Evolutionary conservation across 805 yeast genomes (phyloP).

Genomic region (Lipomyces mesembrius): DNA sequence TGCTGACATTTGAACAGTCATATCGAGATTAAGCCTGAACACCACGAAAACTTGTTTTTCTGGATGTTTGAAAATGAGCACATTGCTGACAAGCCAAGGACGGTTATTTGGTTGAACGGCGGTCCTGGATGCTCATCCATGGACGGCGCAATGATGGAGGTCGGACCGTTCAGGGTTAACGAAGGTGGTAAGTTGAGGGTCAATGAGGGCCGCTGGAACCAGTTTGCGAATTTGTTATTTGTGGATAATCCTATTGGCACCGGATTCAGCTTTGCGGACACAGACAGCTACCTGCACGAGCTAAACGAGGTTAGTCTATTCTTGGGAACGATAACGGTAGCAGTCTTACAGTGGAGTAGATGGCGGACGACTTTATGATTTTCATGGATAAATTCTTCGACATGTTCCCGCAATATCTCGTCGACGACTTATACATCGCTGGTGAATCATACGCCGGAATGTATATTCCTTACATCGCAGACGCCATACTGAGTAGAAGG

Average conservation of each 20-base stretch:
- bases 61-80: constrained; percentile 63
- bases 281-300: constrained; percentile 48
- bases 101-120: constrained; percentile 86
- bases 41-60: constrained; percentile 68
- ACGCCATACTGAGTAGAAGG: constrained; percentile 59
- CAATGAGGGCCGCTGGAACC: constrained; percentile 84
- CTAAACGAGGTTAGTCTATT: constrained; percentile 39
- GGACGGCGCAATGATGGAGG: constrained; percentile 95
- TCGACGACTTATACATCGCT: constrained; percentile 72
- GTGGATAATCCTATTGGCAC: constrained; percentile 96
- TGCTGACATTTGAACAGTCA: constrained; percentile 52
- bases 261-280: constrained; percentile 74
- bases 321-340: constrained; percentile 45
- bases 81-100: constrained; percentile 44
- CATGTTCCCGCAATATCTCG: constrained; percentile 71
- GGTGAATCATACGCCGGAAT: constrained; percentile 99
- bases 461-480: constrained; percentile 86
- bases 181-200: constrained; percentile 52
- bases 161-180: constrained; percentile 81
- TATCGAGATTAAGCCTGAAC: constrained; percentile 58
- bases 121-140: constrained; percentile 98
- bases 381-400: constrained; percentile 71
- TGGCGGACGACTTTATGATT: constrained; percentile 63
- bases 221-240: constrained; percentile 75
- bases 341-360: constrained; percentile 44